A percentile compares a stretch with the other conserved stretches of the same genome.
Evolutionary conservation across 2,329 filamentous ascomycete genomes (phyloP).

Genomic region (Plenodomus biglobosus): DNA sequence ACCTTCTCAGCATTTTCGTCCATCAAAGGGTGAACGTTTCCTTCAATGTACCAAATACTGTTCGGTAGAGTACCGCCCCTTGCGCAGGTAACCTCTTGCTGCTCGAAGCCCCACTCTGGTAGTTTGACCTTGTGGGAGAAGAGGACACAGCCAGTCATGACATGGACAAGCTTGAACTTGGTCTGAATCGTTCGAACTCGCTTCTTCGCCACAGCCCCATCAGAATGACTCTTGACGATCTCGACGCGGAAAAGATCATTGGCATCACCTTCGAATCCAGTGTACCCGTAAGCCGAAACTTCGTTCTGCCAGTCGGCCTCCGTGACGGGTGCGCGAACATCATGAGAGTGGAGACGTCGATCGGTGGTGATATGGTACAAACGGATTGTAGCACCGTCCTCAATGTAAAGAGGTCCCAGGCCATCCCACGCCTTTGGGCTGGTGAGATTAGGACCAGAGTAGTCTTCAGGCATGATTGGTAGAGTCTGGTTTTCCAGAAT

Average conservation of each 20-base stretch:
- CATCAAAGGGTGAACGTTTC: constrained; percentile 80
- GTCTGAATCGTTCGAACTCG: constrained; percentile 91
- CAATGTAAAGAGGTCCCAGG: constrained; percentile 67
- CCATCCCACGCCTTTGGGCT: constrained; percentile 84
- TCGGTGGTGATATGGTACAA: constrained; percentile 83
- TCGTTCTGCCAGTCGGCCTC: constrained; percentile 81
- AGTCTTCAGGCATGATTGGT: constrained; percentile 62
- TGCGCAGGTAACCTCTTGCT: constrained; percentile 98
- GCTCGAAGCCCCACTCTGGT: constrained; percentile 95
- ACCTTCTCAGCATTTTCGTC: constrained; percentile 78
- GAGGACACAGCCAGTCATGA: constrained; percentile 94
- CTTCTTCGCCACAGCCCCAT: constrained; percentile 75
- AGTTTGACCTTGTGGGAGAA: constrained; percentile 99
- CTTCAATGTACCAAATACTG: constrained; percentile 95
- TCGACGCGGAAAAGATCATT: constrained; percentile 96
- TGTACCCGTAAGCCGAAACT: constrained; percentile 94
- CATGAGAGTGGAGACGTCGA: constrained; percentile 92
- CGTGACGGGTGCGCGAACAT: constrained; percentile 65
- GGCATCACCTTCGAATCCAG: constrained; percentile 94
- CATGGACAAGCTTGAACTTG: constrained; percentile 91
- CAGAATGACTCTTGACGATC: constrained; percentile 87
- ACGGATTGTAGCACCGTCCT: constrained; percentile 77
- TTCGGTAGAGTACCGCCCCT: constrained; percentile 89
- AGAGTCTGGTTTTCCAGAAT: constrained; percentile 95
- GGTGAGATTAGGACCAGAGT: constrained; percentile 73